Percentiles rank a stretch among this genome's conserved stretches.
phyloP scores from a whole-genome alignment of 2,329 filamentous ascomycete genomes.

The Apiospora phragmitis region DNA sequence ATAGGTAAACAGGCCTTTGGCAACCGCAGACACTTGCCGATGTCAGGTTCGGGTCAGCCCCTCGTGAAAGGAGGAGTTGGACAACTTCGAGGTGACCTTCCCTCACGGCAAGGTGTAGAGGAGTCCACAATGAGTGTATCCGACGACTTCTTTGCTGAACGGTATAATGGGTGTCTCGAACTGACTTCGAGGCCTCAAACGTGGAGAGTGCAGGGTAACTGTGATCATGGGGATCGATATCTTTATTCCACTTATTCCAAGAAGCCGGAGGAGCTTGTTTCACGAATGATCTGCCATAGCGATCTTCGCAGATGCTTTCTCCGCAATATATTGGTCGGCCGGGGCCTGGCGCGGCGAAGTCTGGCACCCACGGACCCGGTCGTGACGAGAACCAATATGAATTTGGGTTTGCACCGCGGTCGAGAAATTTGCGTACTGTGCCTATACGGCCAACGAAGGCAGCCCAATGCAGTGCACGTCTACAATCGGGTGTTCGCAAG shows the following conservation, averaged over 20 bases:
- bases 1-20: too few species aligned
- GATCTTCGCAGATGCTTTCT: not conserved
- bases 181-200: too few species aligned
- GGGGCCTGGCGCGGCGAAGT: not conserved
- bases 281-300: not conserved
- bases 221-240: too few species aligned
- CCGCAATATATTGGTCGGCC: not conserved
- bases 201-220: too few species aligned
- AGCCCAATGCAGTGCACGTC: not conserved
- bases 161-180: too few species aligned
- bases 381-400: not conserved
- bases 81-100: too few species aligned
- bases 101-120: too few species aligned
- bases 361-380: not conserved
- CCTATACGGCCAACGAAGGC: not conserved
- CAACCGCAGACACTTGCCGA: too few species aligned
- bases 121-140: too few species aligned
- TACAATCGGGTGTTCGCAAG: not conserved
- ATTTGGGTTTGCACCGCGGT: not conserved
- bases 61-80: too few species aligned
- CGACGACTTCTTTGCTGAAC: too few species aligned
- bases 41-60: too few species aligned
- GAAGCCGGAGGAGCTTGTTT: not conserved
- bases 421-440: not conserved
- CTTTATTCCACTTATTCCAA: not conserved